phyloP scores from a whole-genome alignment of 2,329 filamentous ascomycete genomes.

The Cercospora sesami region DNA sequence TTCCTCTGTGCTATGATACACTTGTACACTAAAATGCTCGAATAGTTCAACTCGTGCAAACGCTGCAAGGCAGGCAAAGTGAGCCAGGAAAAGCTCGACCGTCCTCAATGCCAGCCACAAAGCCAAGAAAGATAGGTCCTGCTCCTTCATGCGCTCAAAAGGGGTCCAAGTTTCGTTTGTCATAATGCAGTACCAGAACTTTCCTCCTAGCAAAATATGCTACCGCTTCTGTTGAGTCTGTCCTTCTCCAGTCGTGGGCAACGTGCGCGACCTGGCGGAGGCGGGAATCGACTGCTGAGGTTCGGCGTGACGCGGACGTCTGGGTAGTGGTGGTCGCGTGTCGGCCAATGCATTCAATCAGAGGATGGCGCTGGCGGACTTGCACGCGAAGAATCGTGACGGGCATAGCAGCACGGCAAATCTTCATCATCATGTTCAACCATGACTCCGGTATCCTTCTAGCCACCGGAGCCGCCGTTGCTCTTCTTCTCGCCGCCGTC shows the following conservation, averaged over 20 bases:
- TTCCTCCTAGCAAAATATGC: background rate
- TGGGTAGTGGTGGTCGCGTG: background rate
- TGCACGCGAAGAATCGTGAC: background rate
- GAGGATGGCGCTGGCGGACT: background rate
- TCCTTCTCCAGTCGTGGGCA: background rate
- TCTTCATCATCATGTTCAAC: background rate
- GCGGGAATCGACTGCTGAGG: background rate
- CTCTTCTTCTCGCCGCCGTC: constrained; percentile 14
- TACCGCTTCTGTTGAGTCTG: background rate
- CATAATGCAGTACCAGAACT: background rate
- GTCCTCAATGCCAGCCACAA: background rate
- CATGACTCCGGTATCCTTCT: background rate
- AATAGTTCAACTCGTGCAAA: background rate
- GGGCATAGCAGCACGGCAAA: background rate
- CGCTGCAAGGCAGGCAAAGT: background rate
- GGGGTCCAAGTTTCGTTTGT: background rate
- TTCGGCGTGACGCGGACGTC: background rate
- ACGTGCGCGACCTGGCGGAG: background rate
- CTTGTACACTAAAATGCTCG: constrained; percentile 12
- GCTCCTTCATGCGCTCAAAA: background rate
- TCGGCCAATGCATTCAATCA: background rate
- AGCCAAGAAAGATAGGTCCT: background rate
- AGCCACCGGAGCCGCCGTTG: constrained; percentile 13
- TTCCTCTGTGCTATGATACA: constrained; percentile 15
- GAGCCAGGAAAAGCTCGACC: background rate